Evolutionary conservation across 1,284 basidiomycete species (phyloP), one percentile per base, ranked within the genome.

Genomic region (Abortiporus biennis): DNA sequence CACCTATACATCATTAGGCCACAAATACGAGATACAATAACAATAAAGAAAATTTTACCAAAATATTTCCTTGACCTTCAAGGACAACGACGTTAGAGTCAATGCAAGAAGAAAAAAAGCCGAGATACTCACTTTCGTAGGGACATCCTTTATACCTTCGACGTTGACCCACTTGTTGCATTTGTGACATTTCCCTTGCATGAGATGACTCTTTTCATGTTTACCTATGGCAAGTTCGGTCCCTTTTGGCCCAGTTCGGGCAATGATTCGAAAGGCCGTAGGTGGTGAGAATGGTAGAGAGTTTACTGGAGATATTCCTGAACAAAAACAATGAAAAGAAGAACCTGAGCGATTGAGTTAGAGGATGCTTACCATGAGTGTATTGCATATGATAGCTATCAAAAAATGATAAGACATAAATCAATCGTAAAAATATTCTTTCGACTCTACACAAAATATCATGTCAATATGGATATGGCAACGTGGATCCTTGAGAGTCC

Each of bases 211-310:
- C 45, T 79, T 76, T 54, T 89, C 82, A 36, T 73, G 71, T 55
- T 80, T 83, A 16, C 67, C 66, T n/a, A n/a, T n/a, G n/a, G n/a
- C n/a, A n/a, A 1, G 71, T 29, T 29, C 27, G 9, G 27, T 29
- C 8, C 9, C 9, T 9, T 29, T 29, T 9, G 27, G 57, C 29
- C 69, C 63, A 4, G 55, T 58, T 23, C 82, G 71, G 1, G 56
- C 38, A 2, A 65, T 56, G 13, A 62, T 60, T n/a, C 80, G 76
- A 57, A 85, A 84, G 1, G 69, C 70, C 20, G 71, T 56, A 1
- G 87, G 87, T 0, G 87, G 88, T 3, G 83, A 86, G 59, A 88
- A 87, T 1, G 88, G 87, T 1, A 84, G 77, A 6, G 83, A 81
- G 80, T 37, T 13, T 8, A 17, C 19, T 11, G 33, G 40, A 24